Evolutionary conservation across 2,329 filamentous ascomycete genomes (phyloP).

Genomic region (Fusarium temperatum): DNA sequence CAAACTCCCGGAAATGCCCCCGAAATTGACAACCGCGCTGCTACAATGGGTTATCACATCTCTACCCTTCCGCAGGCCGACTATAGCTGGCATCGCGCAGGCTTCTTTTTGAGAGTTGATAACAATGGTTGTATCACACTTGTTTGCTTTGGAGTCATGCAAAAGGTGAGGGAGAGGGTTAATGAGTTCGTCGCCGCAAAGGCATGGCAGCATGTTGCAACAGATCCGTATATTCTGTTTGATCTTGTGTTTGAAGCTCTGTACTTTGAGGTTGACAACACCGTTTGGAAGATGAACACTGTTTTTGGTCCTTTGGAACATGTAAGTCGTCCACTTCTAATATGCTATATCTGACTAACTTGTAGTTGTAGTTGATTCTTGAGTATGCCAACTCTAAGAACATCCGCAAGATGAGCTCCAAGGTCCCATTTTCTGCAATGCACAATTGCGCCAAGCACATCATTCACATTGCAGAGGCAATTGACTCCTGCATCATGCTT

Average conservation of each 20-base stretch:
- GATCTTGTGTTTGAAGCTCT: constrained; percentile 43
- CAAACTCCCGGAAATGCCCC: constrained; percentile 25
- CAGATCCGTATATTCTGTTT: constrained; percentile 44
- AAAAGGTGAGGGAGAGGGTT: constrained; percentile 34
- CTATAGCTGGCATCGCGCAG: constrained; percentile 41
- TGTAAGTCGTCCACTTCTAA: constrained; percentile 11
- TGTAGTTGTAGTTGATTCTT: constrained; percentile 33
- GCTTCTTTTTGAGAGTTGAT: constrained; percentile 41
- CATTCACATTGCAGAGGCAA: constrained; percentile 43
- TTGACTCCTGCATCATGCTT: constrained; percentile 42
- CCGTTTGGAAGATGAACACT: constrained; percentile 44
- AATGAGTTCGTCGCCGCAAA: constrained; percentile 36
- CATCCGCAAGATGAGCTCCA: constrained; percentile 39
- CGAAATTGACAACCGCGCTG: constrained; percentile 40
- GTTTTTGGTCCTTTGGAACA: constrained; percentile 44
- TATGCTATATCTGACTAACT: background rate
- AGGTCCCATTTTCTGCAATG: constrained; percentile 41
- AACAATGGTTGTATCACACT: constrained; percentile 29
- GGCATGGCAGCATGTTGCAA: constrained; percentile 36
- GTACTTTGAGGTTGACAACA: constrained; percentile 42
- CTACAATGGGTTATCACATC: constrained; percentile 35
- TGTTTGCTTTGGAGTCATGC: constrained; percentile 41
- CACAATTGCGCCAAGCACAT: constrained; percentile 46
- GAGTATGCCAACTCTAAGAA: constrained; percentile 39
- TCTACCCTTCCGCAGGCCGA: constrained; percentile 42